Percentiles rank a stretch among this genome's conserved stretches.
phyloP scores from a whole-genome alignment of 2,329 filamentous ascomycete species.

The Calonectria naviculata region DNA sequence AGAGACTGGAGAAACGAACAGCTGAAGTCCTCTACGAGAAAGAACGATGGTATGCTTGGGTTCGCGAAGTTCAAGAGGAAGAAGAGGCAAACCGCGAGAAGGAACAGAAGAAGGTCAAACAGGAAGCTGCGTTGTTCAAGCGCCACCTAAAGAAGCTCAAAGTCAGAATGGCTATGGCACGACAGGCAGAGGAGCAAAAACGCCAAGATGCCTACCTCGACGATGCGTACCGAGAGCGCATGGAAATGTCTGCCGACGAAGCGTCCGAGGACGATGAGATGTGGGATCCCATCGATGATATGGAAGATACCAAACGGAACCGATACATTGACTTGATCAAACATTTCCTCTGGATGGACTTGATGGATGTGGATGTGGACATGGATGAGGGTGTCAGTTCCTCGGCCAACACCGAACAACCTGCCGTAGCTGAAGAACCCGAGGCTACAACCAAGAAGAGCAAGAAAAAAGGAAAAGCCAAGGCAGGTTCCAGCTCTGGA shows the following conservation, averaged over 20 bases:
- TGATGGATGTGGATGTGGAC: not conserved
- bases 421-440: not conserved
- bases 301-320: conserved; percentile 34
- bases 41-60: conserved; percentile 39
- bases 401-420: not conserved
- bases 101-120: conserved; percentile 43
- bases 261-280: conserved; percentile 34
- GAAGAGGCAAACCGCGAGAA: conserved; percentile 39
- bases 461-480: conserved; percentile 34
- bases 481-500: not conserved
- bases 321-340: conserved; percentile 43
- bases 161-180: conserved; percentile 26
- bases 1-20: conserved; percentile 27
- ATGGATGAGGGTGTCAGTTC: not conserved
- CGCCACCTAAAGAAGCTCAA: conserved; percentile 39
- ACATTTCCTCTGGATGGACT: conserved; percentile 43
- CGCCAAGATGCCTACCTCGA: conserved; percentile 44
- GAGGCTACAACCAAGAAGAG: conserved; percentile 17
- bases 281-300: conserved; percentile 43
- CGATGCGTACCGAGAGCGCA: conserved; percentile 36
- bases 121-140: conserved; percentile 42
- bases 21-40: conserved; percentile 36
- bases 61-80: conserved; percentile 34
- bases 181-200: conserved; percentile 38
- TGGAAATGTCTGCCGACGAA: conserved; percentile 28